Conservation (phyloP, 139 green algal species). For the Micractinium sp. region DNA sequence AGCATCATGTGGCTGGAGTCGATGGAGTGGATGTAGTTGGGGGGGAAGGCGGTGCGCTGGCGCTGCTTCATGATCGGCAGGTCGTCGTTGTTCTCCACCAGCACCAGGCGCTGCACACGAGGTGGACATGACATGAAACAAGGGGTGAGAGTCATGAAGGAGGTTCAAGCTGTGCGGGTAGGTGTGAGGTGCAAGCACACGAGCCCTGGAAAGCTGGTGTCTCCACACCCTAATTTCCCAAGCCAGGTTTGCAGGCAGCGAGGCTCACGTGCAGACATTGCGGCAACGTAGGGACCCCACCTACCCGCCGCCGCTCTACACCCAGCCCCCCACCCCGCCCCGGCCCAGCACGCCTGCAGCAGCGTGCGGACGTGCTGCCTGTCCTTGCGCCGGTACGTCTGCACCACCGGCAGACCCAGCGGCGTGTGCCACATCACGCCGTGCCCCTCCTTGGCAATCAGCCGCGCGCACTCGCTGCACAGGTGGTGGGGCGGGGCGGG, state of each 20-base stretch:
- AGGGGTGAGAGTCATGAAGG: not conserved
- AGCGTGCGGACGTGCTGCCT: conserved; percentile 62
- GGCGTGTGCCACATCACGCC: conserved; percentile 88
- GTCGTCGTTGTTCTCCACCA: conserved; percentile 51
- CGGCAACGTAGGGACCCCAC: too few species aligned
- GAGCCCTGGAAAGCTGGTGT: too few species aligned
- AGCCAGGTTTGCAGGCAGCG: not conserved
- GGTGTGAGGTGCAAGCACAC: not conserved
- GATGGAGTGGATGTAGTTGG: conserved; percentile 98
- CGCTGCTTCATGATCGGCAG: conserved; percentile 57
- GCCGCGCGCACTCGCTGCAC: conserved; percentile 63
- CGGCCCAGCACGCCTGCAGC: conserved; percentile 49
- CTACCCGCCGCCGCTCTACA: too few species aligned
- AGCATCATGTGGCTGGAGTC: conserved; percentile 99
- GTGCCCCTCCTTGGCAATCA: conserved; percentile 59
- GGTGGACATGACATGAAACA: too few species aligned
- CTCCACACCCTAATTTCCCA: not conserved
- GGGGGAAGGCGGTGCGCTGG: conserved; percentile 93
- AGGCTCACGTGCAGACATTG: not conserved
- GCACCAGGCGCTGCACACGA: conserved; percentile 43
- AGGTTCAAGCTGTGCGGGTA: not conserved
- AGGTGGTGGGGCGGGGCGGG: not conserved
- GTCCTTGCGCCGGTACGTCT: conserved; percentile 84
- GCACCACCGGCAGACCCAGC: conserved; percentile 90
- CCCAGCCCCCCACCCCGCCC: not conserved